Evolutionary conservation across 1,139 yeast species (phyloP).

Genomic region (Pichia sp.): DNA sequence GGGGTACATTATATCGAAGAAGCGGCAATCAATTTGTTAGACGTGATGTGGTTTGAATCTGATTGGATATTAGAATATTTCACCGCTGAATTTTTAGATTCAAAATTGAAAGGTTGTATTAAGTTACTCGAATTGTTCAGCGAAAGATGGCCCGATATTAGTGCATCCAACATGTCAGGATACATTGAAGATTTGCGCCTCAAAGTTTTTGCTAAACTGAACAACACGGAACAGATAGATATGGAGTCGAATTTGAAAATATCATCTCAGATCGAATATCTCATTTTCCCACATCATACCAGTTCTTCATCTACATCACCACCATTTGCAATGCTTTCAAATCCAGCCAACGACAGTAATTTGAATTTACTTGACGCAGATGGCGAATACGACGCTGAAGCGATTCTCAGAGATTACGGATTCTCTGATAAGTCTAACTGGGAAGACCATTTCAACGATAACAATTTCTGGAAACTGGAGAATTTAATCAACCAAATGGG

Average conservation of each 20-base stretch:
- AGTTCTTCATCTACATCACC: not conserved
- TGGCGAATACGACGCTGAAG: not conserved
- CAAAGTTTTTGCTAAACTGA: slow-evolving; percentile 14
- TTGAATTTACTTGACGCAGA: not conserved
- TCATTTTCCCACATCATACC: slow-evolving; percentile 20
- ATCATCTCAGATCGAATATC: slow-evolving; percentile 18
- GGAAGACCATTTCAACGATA: slow-evolving; percentile 21
- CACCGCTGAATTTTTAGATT: slow-evolving; percentile 14
- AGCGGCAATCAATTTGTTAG: slow-evolving; percentile 20
- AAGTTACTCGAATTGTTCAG: slow-evolving; percentile 16
- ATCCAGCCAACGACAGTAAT: not conserved
- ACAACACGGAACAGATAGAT: not conserved
- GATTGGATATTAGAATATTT: slow-evolving; percentile 22
- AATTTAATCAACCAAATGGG: slow-evolving; percentile 10
- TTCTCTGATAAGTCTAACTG: slow-evolving; percentile 20
- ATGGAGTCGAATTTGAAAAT: slow-evolving; percentile 4
- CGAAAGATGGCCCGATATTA: slow-evolving; percentile 26
- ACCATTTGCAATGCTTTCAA: not conserved
- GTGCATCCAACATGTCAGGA: slow-evolving; percentile 15
- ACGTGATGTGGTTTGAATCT: slow-evolving; percentile 23
- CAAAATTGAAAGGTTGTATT: slow-evolving; percentile 18
- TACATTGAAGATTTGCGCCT: slow-evolving; percentile 11
- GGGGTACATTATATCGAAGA: slow-evolving; percentile 23
- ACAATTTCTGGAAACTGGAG: slow-evolving; percentile 15
- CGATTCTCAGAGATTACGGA: not conserved